Evolutionary conservation across 495 filamentous ascomycete genomes (phyloP).

Genomic region (Penicillium turbatum): DNA sequence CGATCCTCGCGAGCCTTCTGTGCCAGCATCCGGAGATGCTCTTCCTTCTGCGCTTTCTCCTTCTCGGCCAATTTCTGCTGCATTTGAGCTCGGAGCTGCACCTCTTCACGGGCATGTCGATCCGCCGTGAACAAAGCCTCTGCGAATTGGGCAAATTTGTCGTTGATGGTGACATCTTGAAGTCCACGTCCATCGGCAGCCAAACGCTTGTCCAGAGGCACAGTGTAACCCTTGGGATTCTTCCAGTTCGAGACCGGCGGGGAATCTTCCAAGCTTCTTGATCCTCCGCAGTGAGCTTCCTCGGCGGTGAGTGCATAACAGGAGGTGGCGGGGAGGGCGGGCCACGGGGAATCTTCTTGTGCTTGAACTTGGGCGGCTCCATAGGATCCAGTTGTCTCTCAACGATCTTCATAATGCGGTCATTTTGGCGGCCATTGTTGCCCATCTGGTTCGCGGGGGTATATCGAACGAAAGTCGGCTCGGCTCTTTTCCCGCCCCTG

Average conservation of each 20-base stretch:
- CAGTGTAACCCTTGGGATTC: slow-evolving; percentile 97
- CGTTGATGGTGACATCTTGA: slow-evolving; percentile 95
- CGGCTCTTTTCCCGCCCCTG: slow-evolving; percentile 66
- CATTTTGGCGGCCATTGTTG: slow-evolving; percentile 78
- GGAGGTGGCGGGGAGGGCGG: slow-evolving; percentile 90
- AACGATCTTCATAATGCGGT: slow-evolving; percentile 98
- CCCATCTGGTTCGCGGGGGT: slow-evolving; percentile 98
- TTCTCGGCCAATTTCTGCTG: slow-evolving; percentile 96
- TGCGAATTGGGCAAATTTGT: slow-evolving; percentile 96
- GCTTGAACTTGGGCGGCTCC: slow-evolving; percentile 97
- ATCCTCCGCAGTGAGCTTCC: slow-evolving; percentile 94
- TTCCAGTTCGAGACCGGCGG: slow-evolving; percentile 98
- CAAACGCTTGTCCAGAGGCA: slow-evolving; percentile 91
- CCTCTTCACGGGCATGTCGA: slow-evolving; percentile 91
- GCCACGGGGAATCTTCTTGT: slow-evolving; percentile 95
- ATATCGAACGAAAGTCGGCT: slow-evolving; percentile 92
- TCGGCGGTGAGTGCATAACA: slow-evolving; percentile 89
- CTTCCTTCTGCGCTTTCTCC: slow-evolving; percentile 90
- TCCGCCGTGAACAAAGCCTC: slow-evolving; percentile 94
- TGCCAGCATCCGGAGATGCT: slow-evolving; percentile 81
- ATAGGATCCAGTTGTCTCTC: slow-evolving; percentile 93
- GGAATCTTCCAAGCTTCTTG: slow-evolving; percentile 94
- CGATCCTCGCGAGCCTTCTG: slow-evolving; percentile 87
- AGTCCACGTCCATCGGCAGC: slow-evolving; percentile 92
- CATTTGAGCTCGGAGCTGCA: slow-evolving; percentile 87